Base-by-base conservation (phyloP, 2,329 filamentous ascomycete species). In the Reticulascus tulasneorum region DNA sequence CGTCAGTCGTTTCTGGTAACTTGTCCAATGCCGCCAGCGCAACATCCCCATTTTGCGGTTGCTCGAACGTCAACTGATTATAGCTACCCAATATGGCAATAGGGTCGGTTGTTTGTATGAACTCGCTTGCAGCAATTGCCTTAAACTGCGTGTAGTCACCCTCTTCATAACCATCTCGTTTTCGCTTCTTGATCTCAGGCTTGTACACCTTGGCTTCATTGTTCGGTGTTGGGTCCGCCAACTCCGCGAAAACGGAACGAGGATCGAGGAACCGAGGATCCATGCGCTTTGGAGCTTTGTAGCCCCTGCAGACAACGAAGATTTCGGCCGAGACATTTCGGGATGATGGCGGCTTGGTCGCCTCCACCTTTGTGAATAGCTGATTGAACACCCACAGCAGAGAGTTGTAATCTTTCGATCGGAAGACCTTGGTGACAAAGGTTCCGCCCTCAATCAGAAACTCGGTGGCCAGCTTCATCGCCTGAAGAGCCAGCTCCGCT, bases 171-270 rank as follows among this genome's bases (percentile, higher is more conserved):
- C 93, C 93, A 28, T 94, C 91, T 70, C 93, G 76, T 77, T 96
- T 97, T 40, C 93, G 74, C 78, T 96, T 98, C 75, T 97, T 98
- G 56, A 87, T 73, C 58, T 98, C 93, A 0, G 93, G 93, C 48
- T 98, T 96, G 71, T 91, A 98, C 3, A 98, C 93, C 60, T 94
- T 95, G 24, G 93, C 93, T 60, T 98, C 93, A 50, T 97, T 94
- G 62, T 97, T 98, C 2, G 89, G 88, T 0, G 83, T 84, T 2
- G 86, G 79, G 38, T 85, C 86, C 21, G 84, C 71, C n/a, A 96
- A 69, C 60, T 98, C 93, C 21, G 90, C 90, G 54, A 98, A 98
- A 20, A 97, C 93, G 38, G 85, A 79, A 47, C 80, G 80, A 6
- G 93, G 80, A 54, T 98, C 93, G 34, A 98, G 71, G 58, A 98